Conservation (phyloP, 139 green algal genomes). For the Tetradesmus lagerheimii region DNA sequence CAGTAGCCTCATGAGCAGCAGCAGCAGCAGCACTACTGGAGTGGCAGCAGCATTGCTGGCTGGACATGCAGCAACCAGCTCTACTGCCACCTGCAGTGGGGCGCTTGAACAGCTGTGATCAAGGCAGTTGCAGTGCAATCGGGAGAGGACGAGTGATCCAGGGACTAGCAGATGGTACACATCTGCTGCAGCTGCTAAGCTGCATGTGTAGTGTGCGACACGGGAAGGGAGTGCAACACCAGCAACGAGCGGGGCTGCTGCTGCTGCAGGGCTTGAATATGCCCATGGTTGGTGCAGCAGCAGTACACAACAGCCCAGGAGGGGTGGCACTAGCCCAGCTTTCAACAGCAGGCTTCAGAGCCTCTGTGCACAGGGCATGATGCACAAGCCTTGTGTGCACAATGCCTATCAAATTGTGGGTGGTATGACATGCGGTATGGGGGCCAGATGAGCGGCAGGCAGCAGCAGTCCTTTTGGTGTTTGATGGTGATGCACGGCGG, state of each 20-base stretch:
- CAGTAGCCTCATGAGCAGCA: slow-evolving; percentile 21
- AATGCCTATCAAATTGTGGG: too few species aligned
- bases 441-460: too few species aligned
- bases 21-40: slow-evolving; percentile 9
- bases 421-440: too few species aligned
- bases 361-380: too few species aligned
- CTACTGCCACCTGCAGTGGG: neutral
- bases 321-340: neutral
- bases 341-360: neutral
- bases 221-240: neutral
- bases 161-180: neutral
- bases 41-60: neutral
- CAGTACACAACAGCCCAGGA: neutral
- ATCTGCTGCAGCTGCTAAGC: slow-evolving; percentile 1
- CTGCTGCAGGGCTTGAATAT: neutral
- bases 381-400: too few species aligned
- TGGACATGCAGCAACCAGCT: neutral
- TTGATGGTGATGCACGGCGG: too few species aligned
- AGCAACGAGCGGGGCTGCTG: neutral
- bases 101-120: neutral
- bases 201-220: neutral
- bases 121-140: neutral
- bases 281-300: neutral
- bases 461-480: too few species aligned
- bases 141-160: neutral